Conservation (phyloP, 371 early-diverging fungal genomes). For the Mucor lusitanicus region DNA sequence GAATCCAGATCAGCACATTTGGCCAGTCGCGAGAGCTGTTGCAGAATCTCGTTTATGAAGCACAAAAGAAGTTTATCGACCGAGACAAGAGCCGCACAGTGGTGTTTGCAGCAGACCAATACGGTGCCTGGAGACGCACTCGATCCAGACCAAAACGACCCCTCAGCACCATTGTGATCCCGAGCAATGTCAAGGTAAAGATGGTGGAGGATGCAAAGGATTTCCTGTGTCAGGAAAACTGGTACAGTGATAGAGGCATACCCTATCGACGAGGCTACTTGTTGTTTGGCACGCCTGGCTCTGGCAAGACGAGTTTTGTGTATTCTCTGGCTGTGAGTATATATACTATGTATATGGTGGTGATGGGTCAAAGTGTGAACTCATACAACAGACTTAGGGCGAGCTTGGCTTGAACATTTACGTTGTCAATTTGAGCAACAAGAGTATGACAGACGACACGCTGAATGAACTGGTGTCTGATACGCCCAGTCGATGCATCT, state of each 20-base stretch:
- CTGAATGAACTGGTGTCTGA: conserved; percentile 85
- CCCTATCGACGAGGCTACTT: conserved; percentile 90
- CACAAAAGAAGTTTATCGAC: conserved; percentile 56
- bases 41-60: conserved; percentile 57
- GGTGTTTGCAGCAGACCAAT: conserved; percentile 68
- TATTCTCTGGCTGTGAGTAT: conserved; percentile 84
- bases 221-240: conserved; percentile 76
- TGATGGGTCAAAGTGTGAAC: too few relatives aligned
- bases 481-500: conserved; percentile 87
- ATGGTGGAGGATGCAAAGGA: conserved; percentile 79
- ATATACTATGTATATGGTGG: too few relatives aligned
- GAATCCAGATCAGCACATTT: conserved; percentile 63
- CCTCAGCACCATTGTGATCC: conserved; percentile 67
- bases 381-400: conserved; percentile 44
- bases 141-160: conserved; percentile 60
- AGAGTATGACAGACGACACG: conserved; percentile 90
- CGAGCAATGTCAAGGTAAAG: conserved; percentile 53
- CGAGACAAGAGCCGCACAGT: conserved; percentile 64
- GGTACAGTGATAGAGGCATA: conserved; percentile 91
- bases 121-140: conserved; percentile 65
- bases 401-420: conserved; percentile 93
- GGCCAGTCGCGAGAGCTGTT: conserved; percentile 57
- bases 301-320: conserved; percentile 94
- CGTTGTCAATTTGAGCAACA: conserved; percentile 87
- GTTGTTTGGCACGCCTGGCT: conserved; percentile 71